Conservation (phyloP, 139 green algal species). For the Chlorella ohadii region DNA sequence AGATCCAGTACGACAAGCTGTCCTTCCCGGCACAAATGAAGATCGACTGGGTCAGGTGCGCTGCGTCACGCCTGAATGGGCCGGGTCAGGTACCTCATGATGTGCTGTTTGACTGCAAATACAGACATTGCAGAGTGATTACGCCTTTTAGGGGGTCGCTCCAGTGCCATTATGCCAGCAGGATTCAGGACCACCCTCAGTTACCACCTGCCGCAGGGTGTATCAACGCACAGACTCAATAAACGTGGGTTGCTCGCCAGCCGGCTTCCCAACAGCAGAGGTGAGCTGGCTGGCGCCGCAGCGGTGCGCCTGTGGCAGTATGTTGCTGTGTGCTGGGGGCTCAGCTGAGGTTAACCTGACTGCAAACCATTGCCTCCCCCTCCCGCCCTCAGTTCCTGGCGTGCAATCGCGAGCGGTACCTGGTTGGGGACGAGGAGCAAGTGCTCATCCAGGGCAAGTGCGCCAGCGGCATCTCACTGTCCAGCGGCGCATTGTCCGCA, state of each 20-base stretch:
- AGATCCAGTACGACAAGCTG: constrained; percentile 38
- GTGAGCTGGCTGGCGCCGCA: background rate
- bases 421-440: background rate
- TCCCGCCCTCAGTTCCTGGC: constrained; percentile 19
- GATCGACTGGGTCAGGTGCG: constrained; percentile 52
- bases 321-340: background rate
- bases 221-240: constrained; percentile 44
- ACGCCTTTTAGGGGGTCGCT: too few relatives aligned
- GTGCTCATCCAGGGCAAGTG: background rate
- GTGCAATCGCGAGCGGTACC: background rate
- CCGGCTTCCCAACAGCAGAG: constrained; percentile 49
- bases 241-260: constrained; percentile 55
- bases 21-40: constrained; percentile 38
- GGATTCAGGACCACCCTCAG: too few relatives aligned
- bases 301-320: background rate
- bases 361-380: too few relatives aligned
- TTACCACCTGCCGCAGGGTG: constrained; percentile 45
- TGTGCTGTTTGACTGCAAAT: too few relatives aligned
- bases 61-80: too few relatives aligned
- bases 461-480: background rate
- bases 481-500: background rate
- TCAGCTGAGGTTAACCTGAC: too few relatives aligned
- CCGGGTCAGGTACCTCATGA: too few relatives aligned
- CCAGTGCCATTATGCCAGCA: too few relatives aligned
- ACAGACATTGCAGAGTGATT: too few relatives aligned